Evolutionary conservation across 257 asterid genomes (phyloP).

Genomic region (Cruciata laevipes): DNA sequence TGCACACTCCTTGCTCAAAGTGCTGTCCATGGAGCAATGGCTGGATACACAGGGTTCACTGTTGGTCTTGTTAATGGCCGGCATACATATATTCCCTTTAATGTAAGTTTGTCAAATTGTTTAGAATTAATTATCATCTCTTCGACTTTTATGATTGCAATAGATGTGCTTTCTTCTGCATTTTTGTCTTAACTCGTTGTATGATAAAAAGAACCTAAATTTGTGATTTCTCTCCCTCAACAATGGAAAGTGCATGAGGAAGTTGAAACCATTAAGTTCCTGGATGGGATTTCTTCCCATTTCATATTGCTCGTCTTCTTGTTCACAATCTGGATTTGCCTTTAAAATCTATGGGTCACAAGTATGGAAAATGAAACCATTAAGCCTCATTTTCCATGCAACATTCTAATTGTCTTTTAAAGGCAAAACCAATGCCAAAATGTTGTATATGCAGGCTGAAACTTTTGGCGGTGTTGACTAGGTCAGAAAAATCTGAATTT

Average conservation of each 20-base stretch:
- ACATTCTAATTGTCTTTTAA: background rate
- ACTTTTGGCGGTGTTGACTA: background rate
- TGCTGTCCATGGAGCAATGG: conserved; percentile 53
- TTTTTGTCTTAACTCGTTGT: background rate
- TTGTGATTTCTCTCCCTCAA: background rate
- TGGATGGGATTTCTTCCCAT: background rate
- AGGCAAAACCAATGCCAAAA: background rate
- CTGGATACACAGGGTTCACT: conserved; percentile 47
- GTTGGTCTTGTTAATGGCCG: conserved; percentile 45
- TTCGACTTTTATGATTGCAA: background rate
- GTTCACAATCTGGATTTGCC: background rate
- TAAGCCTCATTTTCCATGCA: background rate
- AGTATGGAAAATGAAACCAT: too few relatives aligned
- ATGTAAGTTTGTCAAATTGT: conserved; percentile 25
- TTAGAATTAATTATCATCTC: background rate
- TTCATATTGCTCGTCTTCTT: background rate
- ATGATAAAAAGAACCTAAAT: too few relatives aligned
- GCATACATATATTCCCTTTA: conserved; percentile 42
- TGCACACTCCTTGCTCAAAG: conserved; percentile 57
- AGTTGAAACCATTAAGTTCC: background rate
- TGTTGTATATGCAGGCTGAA: background rate
- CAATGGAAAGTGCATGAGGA: background rate
- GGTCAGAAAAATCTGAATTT: background rate
- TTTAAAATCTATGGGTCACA: too few relatives aligned
- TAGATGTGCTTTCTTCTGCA: background rate